Evolutionary conservation across 2,329 filamentous ascomycete genomes (phyloP).

Genomic region (Endoconidiophora polonica): DNA sequence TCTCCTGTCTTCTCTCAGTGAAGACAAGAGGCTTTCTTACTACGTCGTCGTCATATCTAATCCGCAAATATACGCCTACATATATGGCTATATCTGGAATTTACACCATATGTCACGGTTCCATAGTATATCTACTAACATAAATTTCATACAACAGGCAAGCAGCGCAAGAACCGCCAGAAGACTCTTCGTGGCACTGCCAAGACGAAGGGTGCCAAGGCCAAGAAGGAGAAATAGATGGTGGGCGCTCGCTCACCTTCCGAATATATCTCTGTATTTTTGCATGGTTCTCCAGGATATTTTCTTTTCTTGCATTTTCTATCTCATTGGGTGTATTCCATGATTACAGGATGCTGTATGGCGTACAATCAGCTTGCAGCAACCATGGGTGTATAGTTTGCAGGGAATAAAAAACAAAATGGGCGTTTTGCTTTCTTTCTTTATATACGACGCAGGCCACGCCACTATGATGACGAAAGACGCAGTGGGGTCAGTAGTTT

Average conservation of each 20-base stretch:
- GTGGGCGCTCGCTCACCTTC: slow-evolving; percentile 13
- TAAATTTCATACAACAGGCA: slow-evolving; percentile 46
- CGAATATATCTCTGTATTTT: slow-evolving; percentile 4
- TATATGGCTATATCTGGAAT: background rate
- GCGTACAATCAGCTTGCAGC: too few relatives aligned
- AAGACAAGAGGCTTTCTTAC: slow-evolving; percentile 13
- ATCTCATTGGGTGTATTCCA: too few relatives aligned
- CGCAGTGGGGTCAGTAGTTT: too few relatives aligned
- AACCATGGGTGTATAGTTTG: too few relatives aligned
- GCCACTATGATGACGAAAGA: too few relatives aligned
- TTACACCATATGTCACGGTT: background rate
- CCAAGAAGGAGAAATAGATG: slow-evolving; percentile 85
- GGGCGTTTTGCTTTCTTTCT: too few relatives aligned
- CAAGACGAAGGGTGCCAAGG: slow-evolving; percentile 90
- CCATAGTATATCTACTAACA: slow-evolving; percentile 2
- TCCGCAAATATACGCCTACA: too few relatives aligned
- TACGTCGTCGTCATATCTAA: background rate
- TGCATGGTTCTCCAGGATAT: background rate
- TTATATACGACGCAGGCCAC: too few relatives aligned
- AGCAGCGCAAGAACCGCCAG: slow-evolving; percentile 99
- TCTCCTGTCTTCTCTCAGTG: slow-evolving; percentile 10
- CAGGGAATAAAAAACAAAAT: too few relatives aligned
- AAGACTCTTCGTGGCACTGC: slow-evolving; percentile 97
- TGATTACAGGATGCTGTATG: too few relatives aligned
- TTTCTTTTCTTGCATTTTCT: background rate